Evolutionary conservation across 106 monocot species (phyloP).

Genomic region (Phalaenopsis equestris): DNA sequence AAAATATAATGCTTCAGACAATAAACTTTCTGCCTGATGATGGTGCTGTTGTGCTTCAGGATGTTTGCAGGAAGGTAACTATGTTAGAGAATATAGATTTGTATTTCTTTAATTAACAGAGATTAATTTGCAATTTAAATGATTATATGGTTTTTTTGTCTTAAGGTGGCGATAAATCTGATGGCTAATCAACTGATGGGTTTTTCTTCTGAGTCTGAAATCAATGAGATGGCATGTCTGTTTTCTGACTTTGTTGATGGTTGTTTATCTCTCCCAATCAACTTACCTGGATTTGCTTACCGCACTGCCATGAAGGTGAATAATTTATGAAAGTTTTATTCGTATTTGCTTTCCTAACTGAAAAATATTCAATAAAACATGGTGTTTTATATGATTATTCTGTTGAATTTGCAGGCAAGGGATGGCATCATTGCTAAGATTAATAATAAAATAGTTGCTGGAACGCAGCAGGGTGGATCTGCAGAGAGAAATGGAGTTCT

Average conservation of each 20-base stretch:
- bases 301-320: slow-evolving; percentile 40
- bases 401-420: slow-evolving; percentile 20
- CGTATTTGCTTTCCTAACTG: not conserved
- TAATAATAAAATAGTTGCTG: slow-evolving; percentile 15
- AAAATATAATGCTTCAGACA: slow-evolving; percentile 29
- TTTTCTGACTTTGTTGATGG: slow-evolving; percentile 44
- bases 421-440: slow-evolving; percentile 32
- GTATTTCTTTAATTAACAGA: not conserved
- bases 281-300: slow-evolving; percentile 32
- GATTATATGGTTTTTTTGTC: not conserved
- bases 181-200: slow-evolving; percentile 44
- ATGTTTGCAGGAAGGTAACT: slow-evolving; percentile 35
- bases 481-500: slow-evolving; percentile 18
- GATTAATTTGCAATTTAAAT: not conserved
- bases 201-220: slow-evolving; percentile 26
- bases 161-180: slow-evolving; percentile 34
- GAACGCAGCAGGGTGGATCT: slow-evolving; percentile 6
- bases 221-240: slow-evolving; percentile 28
- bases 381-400: not conserved
- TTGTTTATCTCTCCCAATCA: slow-evolving; percentile 39
- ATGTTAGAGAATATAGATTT: not conserved
- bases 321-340: too few species aligned
- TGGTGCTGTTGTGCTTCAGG: slow-evolving; percentile 28
- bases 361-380: not conserved
- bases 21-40: slow-evolving; percentile 13